Evolutionary conservation across 1,139 yeast species (phyloP), one percentile per base, ranked within the genome.

Genomic region (Pichia sp.): DNA sequence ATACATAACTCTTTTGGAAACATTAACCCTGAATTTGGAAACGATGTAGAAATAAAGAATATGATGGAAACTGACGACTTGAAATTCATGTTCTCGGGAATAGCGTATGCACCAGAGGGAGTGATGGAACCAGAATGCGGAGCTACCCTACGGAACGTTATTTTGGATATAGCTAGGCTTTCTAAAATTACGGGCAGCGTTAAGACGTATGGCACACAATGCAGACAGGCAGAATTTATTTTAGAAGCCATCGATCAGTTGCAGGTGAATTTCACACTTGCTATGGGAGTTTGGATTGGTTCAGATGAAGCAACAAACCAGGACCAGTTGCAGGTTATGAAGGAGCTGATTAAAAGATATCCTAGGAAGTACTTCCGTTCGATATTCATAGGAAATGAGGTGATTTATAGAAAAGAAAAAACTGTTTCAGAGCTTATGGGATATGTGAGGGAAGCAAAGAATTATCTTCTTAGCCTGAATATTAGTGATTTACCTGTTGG

Each of bases 281-380:
- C 87, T 0, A 66, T 85, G 64, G 91, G 91, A 0, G 78, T 85
- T 2, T 83, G 87, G 87, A 78, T 84, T 46, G 82, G 84, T 0
- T 55, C 62, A 0, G 72, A 79, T 64, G 71, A 73, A 10, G 66
- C 67, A 0, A 68, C 71, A 1, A 78, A 82, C 53, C 58, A 67
- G 20, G 64, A 65, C 3, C 85, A 83, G 58, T 63, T 81, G 48
- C 62, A 69, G 3, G 72, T 69, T 7, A 74, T 83, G 75, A 74
- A 78, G 62, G 53, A 63, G 4, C 60, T 81, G 0, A 62, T 85
- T 34, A 59, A 58, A 4, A 68, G 66, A 30, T 80, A 77, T 60
- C 87, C 87, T 0, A 66, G 73, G 41, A 56, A 67, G 6, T 68
- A 73, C 46, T 75, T 86, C 58, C 81, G 83, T 49, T 70, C 82